Base-by-base conservation (phyloP, 495 filamentous ascomycete genomes). In the Glutinoglossum americanum region DNA sequence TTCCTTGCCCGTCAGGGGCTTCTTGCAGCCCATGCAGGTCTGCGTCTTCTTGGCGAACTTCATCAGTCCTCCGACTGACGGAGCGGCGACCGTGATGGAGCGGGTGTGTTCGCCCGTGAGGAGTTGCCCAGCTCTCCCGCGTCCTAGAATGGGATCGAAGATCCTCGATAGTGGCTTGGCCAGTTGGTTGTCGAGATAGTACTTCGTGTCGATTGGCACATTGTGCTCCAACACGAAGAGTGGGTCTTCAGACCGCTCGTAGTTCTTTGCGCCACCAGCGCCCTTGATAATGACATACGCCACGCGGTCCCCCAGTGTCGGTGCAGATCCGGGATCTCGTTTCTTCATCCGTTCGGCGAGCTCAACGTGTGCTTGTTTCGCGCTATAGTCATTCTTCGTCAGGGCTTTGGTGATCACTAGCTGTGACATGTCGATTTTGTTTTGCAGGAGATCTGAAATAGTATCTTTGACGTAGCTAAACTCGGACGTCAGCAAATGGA, bases 1-100 rank as follows among this genome's bases (percentile, higher is more conserved):
- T 15, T 82, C 80, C 60, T 87, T 83, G 56, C 78, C 79, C 4
- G 76, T 76, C 5, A 99, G 76, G 1, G 92, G 93, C 68, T 94
- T 94, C 73, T 96, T 99, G 78, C 92, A 99, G 7, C 89, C 92
- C 83, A 97, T 90, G 67, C 92, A 99, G 1, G 93, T 99, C 70
- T 87, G 81, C 0, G 93, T 97, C 67, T 88, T 94, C 70, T 95
- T 95, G 32, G 92, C 78, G 64, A 97, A 99, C 69, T 93, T 95
- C 93, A 97, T 99, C 23, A 99, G 74, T 0, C 92, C 92, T 51
- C 93, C 92, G 54, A 94, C 76, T 0, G 80, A 83, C 0, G 92
- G 89, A 0, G 89, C 90, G 2, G 87, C 88, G 33, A 97, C 86
- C 3, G 85, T 82, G 65, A 99, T 89, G 57, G 83, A 76, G 11